A percentile compares a stretch with the other conserved stretches of the same genome.
These are phyloP conservation scores for Fusarium heterosporum DNA, from an alignment of 2,329 filamentous ascomycete species.

Conservation along the genomic window DNA sequence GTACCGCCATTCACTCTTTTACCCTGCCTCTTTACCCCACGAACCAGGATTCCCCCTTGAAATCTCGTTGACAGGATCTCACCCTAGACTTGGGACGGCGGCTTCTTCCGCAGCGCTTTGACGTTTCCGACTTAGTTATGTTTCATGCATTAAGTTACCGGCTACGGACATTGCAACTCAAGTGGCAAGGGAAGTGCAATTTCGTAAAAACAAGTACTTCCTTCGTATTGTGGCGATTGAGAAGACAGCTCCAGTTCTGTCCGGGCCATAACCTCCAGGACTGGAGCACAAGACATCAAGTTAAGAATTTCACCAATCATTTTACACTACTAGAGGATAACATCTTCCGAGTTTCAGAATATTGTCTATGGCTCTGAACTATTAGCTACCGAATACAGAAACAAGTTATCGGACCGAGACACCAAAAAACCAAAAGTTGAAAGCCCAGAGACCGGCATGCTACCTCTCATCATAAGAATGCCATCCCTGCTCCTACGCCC, in stretches of 20 bases:
- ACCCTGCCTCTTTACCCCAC: slow-evolving; percentile 18
- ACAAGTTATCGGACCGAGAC: slow-evolving; percentile 4
- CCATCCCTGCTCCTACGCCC: slow-evolving; percentile 50
- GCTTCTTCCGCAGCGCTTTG: slow-evolving; percentile 2
- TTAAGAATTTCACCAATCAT: neutral
- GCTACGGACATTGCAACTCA: neutral
- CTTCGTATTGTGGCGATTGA: neutral
- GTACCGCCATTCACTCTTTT: neutral
- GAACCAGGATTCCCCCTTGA: neutral
- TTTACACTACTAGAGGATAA: neutral
- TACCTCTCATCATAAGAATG: slow-evolving; percentile 32
- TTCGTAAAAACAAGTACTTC: neutral
- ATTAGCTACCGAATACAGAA: neutral
- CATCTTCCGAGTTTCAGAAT: neutral
- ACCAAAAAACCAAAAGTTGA: slow-evolving; percentile 14
- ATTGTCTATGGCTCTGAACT: slow-evolving; percentile 3
- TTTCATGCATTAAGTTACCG: neutral
- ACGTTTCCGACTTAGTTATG: neutral
- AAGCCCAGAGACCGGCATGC: neutral
- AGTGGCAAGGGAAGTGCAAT: neutral
- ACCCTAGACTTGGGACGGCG: slow-evolving; percentile 12
- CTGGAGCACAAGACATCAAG: neutral
- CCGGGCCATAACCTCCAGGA: neutral
- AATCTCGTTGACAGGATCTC: neutral
- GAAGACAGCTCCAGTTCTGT: neutral